Conservation (phyloP, 1,284 basidiomycete species). For the Marasmius sp. region DNA sequence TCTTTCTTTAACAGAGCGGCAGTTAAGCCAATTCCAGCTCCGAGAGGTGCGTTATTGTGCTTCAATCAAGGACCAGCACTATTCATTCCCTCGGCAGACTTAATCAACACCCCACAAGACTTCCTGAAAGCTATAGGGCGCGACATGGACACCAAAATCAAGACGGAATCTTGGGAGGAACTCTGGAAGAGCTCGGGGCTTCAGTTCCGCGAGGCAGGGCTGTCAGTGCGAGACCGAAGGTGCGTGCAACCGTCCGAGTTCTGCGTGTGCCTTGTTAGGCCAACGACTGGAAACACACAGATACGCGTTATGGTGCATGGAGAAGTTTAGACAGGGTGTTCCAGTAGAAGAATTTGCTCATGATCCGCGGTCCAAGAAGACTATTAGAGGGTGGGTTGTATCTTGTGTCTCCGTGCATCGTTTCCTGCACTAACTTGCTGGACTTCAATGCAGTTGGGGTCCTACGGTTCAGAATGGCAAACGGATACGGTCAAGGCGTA, state of each 20-base stretch:
- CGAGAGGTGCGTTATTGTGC: conserved; percentile 22
- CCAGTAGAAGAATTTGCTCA: conserved; percentile 62
- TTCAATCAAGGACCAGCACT: conserved; percentile 14
- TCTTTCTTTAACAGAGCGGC: conserved; percentile 41
- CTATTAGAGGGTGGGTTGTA: conserved; percentile 68
- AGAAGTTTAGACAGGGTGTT: conserved; percentile 66
- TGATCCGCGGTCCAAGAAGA: conserved; percentile 67
- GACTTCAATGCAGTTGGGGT: conserved; percentile 37
- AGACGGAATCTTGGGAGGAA: conserved; percentile 58
- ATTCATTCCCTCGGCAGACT: conserved; percentile 27
- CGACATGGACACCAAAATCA: conserved; percentile 56
- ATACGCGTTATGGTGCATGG: conserved; percentile 82
- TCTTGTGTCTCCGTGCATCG: neutral
- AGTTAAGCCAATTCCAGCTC: conserved; percentile 29
- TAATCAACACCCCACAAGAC: conserved; percentile 50
- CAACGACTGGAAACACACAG: conserved; percentile 34
- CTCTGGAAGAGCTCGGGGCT: conserved; percentile 62
- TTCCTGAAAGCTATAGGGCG: conserved; percentile 77
- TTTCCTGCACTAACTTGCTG: conserved; percentile 3
- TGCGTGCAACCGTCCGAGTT: conserved; percentile 27
- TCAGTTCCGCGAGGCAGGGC: conserved; percentile 62
- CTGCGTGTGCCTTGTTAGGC: neutral
- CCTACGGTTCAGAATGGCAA: conserved; percentile 77
- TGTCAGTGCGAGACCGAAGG: conserved; percentile 68
- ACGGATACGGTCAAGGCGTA: conserved; percentile 64